Conservation (phyloP, 495 filamentous ascomycete genomes). For the Aspergillus egyptiacus region DNA sequence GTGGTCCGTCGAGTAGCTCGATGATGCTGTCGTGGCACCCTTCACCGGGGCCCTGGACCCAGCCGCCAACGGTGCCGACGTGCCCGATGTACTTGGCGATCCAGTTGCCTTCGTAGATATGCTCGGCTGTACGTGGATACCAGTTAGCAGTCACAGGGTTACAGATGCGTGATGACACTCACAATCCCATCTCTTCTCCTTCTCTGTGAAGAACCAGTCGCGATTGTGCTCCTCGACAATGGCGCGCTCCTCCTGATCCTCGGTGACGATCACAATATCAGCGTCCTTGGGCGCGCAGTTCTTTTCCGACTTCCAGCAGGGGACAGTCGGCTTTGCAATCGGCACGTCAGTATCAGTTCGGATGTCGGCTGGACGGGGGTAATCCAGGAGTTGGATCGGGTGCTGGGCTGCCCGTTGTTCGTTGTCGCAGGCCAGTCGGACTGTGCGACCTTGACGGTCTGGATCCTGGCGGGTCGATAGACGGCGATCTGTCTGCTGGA, state of each 20-base stretch:
- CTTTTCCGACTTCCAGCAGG: neutral
- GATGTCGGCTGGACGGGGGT: neutral
- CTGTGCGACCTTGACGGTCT: neutral
- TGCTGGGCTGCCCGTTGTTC: neutral
- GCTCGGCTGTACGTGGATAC: conserved; percentile 1
- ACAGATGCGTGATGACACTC: neutral
- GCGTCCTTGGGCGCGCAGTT: neutral
- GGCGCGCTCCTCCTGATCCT: neutral
- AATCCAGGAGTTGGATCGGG: neutral
- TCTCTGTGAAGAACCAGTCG: neutral
- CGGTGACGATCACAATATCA: neutral
- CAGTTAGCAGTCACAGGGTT: neutral
- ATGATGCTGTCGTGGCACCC: neutral
- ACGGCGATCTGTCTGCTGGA: too few species aligned
- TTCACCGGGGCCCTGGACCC: neutral
- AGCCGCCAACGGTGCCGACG: neutral
- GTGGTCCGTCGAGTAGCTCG: neutral
- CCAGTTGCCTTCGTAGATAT: conserved; percentile 12
- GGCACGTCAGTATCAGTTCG: neutral
- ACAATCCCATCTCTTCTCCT: conserved; percentile 1
- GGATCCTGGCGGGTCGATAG: neutral
- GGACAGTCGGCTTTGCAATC: neutral
- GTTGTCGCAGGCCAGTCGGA: neutral
- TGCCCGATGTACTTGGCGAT: neutral
- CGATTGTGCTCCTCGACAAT: neutral